Base-by-base conservation (phyloP, 1,139 yeast species). In the Candida anutae region DNA sequence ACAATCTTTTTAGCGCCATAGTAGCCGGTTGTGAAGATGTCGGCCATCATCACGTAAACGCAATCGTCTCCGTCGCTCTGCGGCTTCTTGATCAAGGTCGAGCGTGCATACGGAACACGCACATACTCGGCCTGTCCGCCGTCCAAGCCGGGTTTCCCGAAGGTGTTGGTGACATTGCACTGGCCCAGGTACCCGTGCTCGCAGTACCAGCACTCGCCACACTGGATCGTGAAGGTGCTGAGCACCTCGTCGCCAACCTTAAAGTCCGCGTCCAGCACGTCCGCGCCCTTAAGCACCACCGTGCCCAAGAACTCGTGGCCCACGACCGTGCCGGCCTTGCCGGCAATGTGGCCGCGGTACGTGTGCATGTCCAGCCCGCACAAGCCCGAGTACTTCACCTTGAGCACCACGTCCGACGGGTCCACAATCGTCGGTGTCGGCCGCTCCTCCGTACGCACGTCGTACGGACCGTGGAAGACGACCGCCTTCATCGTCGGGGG, bases 331-430 rank as follows among this genome's bases (percentile, higher is more conserved):
- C 59, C 68, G 8, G 46, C 47, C 0, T 63, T 58, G 9, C 58
- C 53, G 16, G 59, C 52, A 21, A 72, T 65, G 32, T 69, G 69
- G 5, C 81, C 82, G 14, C 82, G 51, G 42, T 70, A 76, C 36
- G 70, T 64, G 46, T 75, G 82, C 24, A 75, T 52, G 42, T 75
- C 83, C 3, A 79, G 68, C 2, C 81, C 81, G 46, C 80, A 75
- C 15, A 74, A 50, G 2, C 78, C 80, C 2, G 77, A 66, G 32
- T 63, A 71, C 31, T 56, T 56, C 21, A 72, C 72, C 39, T 69
- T 67, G 30, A 75, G 48, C 21, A 75, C 57, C 1, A 65, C 79
- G 40, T 75, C 81, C 8, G 51, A 52, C 1, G 66, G 55, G 0
- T 40, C 36, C 18, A 46, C 36, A 15, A 75, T 40, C 22, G 39